A percentile compares a stretch with the other conserved stretches of the same genome.
Evolutionary conservation across 75 land plant species (phyloP).

Genomic region (Picea glauca): DNA sequence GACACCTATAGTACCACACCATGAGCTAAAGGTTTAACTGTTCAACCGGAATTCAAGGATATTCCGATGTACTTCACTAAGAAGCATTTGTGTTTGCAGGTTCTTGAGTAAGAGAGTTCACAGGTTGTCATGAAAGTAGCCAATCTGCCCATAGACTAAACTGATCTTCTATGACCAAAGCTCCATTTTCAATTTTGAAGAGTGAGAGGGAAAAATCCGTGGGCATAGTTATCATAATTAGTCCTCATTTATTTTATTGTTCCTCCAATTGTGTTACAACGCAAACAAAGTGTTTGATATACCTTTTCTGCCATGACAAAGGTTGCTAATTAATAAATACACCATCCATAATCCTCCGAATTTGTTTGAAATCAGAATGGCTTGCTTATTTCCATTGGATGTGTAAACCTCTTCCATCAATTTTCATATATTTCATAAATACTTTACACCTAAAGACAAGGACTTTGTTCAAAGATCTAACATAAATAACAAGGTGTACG

Average conservation of each 20-base stretch:
- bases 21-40: too few species aligned
- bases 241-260: conserved; percentile 67
- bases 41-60: too few species aligned
- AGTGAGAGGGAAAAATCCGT: too few species aligned
- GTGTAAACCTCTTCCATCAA: conserved; percentile 61
- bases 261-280: conserved; percentile 85
- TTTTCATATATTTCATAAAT: conserved; percentile 47
- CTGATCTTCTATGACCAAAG: too few species aligned
- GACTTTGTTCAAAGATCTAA: conserved; percentile 69
- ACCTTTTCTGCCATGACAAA: conserved; percentile 53
- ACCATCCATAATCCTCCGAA: conserved; percentile 77
- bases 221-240: too few species aligned
- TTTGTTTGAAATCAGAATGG: conserved; percentile 81
- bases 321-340: conserved; percentile 70
- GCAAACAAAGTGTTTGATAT: conserved; percentile 67
- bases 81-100: too few species aligned
- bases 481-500: conserved; percentile 96
- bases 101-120: too few species aligned
- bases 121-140: too few species aligned
- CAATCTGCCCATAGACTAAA: too few species aligned
- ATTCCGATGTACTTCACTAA: too few species aligned
- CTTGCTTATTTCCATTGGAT: conserved; percentile 64
- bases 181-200: too few species aligned
- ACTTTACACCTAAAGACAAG: conserved; percentile 44
- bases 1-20: conserved; percentile 23